Evolutionary conservation across 768 basidiomycete genomes (phyloP), one percentile per base, ranked within the genome.

Genomic region (Mrakia frigida): DNA sequence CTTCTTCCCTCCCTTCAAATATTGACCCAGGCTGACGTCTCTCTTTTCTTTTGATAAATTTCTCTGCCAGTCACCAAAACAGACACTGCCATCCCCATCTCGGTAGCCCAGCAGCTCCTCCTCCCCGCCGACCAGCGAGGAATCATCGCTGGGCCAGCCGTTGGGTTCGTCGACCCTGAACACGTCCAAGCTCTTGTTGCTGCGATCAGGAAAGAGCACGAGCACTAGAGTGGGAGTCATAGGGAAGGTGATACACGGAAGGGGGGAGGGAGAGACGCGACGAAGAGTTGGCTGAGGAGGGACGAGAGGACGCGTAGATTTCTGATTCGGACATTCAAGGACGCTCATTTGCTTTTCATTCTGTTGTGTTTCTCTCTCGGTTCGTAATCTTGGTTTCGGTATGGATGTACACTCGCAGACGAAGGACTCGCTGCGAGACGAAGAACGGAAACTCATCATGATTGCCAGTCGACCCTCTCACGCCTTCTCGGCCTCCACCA

Each of bases 401-500:
- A 50, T 50, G 46, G 1, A 50, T 50, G 46, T 50, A 50, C 46
- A 18, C 46, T 50, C 46, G 16, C 39, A 41, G 39, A n/a, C n/a
- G n/a, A n/a, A n/a, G n/a, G n/a, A n/a, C 46, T 50, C 18, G 9
- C 46, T 14, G 21, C 46, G 46, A 14, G 46, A 50, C 9, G 13
- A 50, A 21, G 18, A 46, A 50, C 46, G 43, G 21, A 50, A 21
- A 6, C 46, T 50, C 46, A 50, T 50, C 46, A 6, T 11, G 5
- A 41, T 2, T 16, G 16, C 46, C 2, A 46, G 43, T 18, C n/a
- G 28, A 6, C 70, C 33, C 28, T 14, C 52, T 59, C 53, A 56
- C 23, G 71, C 35, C 74, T 74, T 28, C 56, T 56, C 74, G 13
- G 65, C 74, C 25, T 52, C 61, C 14, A 74, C 74, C 5, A 37